phyloP scores from a whole-genome alignment of 2,329 filamentous ascomycete species.

The Colletotrichum kahawae region DNA sequence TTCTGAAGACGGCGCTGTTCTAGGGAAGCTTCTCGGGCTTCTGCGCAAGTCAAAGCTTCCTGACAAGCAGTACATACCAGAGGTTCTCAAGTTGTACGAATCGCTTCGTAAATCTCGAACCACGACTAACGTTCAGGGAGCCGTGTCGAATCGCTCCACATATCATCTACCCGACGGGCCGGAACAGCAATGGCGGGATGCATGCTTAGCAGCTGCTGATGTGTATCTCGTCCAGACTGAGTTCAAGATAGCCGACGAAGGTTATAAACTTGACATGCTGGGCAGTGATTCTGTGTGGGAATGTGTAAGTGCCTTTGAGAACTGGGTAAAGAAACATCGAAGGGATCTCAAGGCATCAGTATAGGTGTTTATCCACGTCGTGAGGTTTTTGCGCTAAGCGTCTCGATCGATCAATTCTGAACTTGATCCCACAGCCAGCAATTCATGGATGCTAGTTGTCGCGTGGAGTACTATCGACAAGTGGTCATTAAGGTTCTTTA shows the following conservation, averaged over 20 bases:
- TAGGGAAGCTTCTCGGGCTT: conserved; percentile 31
- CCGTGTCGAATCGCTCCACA: background rate
- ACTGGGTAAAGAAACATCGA: background rate
- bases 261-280: background rate
- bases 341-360: background rate
- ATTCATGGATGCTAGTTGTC: background rate
- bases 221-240: background rate
- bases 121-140: background rate
- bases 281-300: background rate
- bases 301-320: background rate
- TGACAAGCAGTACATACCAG: background rate
- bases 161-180: background rate
- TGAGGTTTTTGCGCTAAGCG: background rate
- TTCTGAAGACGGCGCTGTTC: conserved; percentile 25
- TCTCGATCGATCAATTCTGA: background rate
- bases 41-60: background rate
- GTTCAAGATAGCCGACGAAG: background rate
- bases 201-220: background rate
- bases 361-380: background rate
- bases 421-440: background rate
- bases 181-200: background rate
- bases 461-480: background rate
- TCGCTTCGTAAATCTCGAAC: background rate
- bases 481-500: background rate
- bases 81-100: background rate